Evolutionary conservation across 805 yeast genomes (phyloP).

Genomic region (Candida germanica): DNA sequence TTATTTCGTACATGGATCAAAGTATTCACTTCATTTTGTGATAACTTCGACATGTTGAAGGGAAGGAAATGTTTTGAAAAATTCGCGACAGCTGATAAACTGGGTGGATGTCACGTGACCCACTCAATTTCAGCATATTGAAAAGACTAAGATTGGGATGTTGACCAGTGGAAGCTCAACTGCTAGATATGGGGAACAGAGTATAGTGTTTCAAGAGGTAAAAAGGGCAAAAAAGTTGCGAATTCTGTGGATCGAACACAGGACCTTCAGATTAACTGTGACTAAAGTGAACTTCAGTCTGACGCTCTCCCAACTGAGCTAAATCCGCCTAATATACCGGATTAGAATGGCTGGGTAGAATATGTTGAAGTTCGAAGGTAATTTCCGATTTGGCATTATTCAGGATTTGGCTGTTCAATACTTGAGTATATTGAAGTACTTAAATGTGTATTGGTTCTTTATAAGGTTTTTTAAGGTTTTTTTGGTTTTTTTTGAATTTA

Average conservation of each 20-base stretch:
- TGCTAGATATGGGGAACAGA: too few species aligned
- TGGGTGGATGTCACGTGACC: conserved; percentile 20
- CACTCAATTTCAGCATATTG: too few species aligned
- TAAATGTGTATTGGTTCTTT: too few species aligned
- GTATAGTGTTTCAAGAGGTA: too few species aligned
- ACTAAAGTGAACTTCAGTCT: conserved; percentile 34
- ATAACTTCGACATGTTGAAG: conserved; percentile 2
- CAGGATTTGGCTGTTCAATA: too few species aligned
- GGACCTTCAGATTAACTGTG: conserved; percentile 66
- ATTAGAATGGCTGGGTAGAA: conserved; percentile 53
- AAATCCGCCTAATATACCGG: conserved; percentile 30
- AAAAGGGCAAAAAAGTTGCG: conserved; percentile 37
- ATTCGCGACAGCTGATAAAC: conserved; percentile 19
- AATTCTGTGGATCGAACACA: conserved; percentile 78
- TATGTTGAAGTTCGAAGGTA: conserved; percentile 42
- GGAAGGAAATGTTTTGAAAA: conserved; percentile 1
- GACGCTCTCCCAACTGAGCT: conserved; percentile 39
- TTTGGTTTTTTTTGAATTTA: too few species aligned
- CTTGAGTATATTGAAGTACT: too few species aligned
- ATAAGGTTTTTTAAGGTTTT: too few species aligned
- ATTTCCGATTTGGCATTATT: background rate
- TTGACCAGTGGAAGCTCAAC: too few species aligned
- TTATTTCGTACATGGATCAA: conserved; percentile 8
- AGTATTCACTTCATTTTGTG: conserved; percentile 1
- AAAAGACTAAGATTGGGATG: too few species aligned